Conservation (phyloP, 129 eudicot species). For the Chrysanthemum seticuspe region DNA sequence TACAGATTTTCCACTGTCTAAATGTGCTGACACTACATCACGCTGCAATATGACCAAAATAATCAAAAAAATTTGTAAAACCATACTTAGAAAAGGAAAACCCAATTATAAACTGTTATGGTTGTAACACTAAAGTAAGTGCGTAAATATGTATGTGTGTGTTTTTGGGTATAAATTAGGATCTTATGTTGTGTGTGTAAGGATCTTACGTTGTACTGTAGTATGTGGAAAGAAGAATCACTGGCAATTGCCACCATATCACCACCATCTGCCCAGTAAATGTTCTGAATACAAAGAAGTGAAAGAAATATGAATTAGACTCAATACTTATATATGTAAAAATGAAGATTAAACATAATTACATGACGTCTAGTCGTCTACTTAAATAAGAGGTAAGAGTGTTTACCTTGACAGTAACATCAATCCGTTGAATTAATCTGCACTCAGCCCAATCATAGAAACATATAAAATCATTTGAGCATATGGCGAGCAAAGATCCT, state of each 20-base stretch:
- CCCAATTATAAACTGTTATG: background rate
- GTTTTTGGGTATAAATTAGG: too few relatives aligned
- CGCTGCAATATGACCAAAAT: constrained; percentile 55
- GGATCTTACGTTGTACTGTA: constrained; percentile 72
- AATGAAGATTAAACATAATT: background rate
- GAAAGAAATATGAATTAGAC: constrained; percentile 8
- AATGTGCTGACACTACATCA: constrained; percentile 74
- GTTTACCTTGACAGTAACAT: constrained; percentile 79
- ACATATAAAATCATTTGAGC: constrained; percentile 93
- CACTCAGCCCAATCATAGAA: constrained; percentile 97
- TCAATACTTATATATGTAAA: background rate
- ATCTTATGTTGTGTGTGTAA: background rate
- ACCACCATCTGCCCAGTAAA: constrained; percentile 98
- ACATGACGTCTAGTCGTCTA: constrained; percentile 4
- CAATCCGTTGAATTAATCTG: constrained; percentile 82
- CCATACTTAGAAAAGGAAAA: constrained; percentile 7
- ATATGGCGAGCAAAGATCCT: constrained; percentile 76
- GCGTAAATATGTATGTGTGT: too few relatives aligned
- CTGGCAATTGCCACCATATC: constrained; percentile 91
- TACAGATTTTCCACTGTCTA: constrained; percentile 83
- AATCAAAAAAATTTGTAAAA: background rate
- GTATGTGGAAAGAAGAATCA: constrained; percentile 86
- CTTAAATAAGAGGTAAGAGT: constrained; percentile 12
- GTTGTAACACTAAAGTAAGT: background rate
- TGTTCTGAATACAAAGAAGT: constrained; percentile 51